Evolutionary conservation across 768 basidiomycete genomes (phyloP).

Genomic region (Phaeotremella fagi): DNA sequence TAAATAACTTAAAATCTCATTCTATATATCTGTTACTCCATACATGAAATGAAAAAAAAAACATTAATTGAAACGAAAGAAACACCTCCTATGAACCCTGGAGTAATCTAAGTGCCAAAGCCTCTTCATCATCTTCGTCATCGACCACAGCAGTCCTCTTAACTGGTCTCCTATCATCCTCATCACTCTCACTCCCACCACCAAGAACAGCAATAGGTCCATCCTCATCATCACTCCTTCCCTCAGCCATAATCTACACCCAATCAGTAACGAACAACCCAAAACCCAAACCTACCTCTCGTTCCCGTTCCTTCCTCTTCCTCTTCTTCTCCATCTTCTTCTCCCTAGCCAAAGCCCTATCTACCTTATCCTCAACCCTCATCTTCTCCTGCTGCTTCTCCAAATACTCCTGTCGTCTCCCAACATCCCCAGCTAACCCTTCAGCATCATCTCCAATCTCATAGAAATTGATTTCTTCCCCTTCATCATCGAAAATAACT

Average conservation of each 20-base stretch:
- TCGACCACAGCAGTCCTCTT: slow-evolving; percentile 48
- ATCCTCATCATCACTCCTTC: slow-evolving; percentile 17
- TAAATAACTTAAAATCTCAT: neutral
- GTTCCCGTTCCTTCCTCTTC: slow-evolving; percentile 77
- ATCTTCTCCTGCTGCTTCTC: slow-evolving; percentile 69
- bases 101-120: slow-evolving; percentile 59
- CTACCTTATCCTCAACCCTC: slow-evolving; percentile 63
- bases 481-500: slow-evolving; percentile 85
- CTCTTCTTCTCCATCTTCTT: slow-evolving; percentile 89
- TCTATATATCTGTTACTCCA: neutral
- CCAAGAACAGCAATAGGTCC: slow-evolving; percentile 49
- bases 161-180: slow-evolving; percentile 51
- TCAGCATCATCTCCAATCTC: slow-evolving; percentile 73
- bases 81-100: slow-evolving; percentile 11
- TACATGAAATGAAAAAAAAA: neutral
- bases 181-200: slow-evolving; percentile 58
- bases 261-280: slow-evolving; percentile 7
- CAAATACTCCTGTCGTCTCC: slow-evolving; percentile 65
- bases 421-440: slow-evolving; percentile 58
- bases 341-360: slow-evolving; percentile 77
- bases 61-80: neutral
- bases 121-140: slow-evolving; percentile 58
- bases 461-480: slow-evolving; percentile 72
- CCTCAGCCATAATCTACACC: slow-evolving; percentile 9
- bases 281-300: slow-evolving; percentile 46